Evolutionary conservation across 371 early-diverging fungal species (phyloP), one percentile per base, ranked within the genome.

Genomic region (Zychaea mexicana): DNA sequence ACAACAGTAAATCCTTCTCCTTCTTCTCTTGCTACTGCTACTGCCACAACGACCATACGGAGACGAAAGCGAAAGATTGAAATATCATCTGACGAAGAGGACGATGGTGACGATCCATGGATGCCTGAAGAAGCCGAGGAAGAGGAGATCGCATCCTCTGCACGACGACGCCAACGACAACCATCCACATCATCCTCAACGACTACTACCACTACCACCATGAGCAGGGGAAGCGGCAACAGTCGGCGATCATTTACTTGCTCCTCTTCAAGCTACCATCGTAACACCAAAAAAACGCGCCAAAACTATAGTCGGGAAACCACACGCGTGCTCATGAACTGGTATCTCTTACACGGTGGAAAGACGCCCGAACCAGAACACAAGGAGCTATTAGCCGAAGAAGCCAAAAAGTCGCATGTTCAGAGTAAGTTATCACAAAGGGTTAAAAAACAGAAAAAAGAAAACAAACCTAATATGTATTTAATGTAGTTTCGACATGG

Each of bases 401-500:
- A 53, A 46, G 74, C 80, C 10, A 64, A 65, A 10, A 67, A 71
- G 53, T 64, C 72, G 5, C 22, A 58, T 31, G 66, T 63, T 21
- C 76, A 79, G 59, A 63, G 79, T 79, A 72, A 67, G 66, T 62
- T 4, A 10, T 39, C 1, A 15, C n/a, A n/a, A n/a, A n/a, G n/a
- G n/a, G n/a, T n/a, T n/a, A n/a, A n/a, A n/a, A n/a, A n/a, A n/a
- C n/a, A n/a, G n/a, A n/a, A n/a, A n/a, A n/a, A n/a, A n/a, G n/a
- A n/a, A n/a, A n/a, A n/a, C n/a, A n/a, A n/a, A n/a, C n/a, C 28
- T 36, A 21, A 19, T 47, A 33, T 12, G 42, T 24, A 26, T 31
- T 21, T 15, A 21, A 32, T 62, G 1, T 57, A 74, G 80, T 79
- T 24, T 72, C 77, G 1, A 79, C 80, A 15, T 79, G 77, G 80